Conservation (phyloP, 2,329 filamentous ascomycete genomes). For the Chaetomium sp. region DNA sequence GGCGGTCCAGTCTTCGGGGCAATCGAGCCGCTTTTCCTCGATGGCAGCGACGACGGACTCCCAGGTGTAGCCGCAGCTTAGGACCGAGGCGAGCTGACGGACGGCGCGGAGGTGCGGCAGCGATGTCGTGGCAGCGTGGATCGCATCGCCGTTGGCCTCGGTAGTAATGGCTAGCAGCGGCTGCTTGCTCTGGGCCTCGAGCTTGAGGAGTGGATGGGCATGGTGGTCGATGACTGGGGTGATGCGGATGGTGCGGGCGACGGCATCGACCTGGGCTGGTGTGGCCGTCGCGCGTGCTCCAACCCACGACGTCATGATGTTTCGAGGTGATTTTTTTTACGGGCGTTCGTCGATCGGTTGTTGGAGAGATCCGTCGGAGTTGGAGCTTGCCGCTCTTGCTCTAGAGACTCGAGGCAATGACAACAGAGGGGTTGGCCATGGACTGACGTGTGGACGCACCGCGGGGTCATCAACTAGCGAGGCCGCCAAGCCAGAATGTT, state of each 20-base stretch:
- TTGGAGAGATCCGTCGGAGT: too few species aligned
- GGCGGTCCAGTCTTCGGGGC: conserved; percentile 51
- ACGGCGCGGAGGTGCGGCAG: conserved; percentile 65
- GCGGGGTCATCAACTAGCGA: background rate
- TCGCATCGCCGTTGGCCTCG: conserved; percentile 64
- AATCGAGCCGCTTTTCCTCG: conserved; percentile 34
- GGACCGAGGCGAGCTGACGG: conserved; percentile 58
- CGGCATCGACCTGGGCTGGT: conserved; percentile 26
- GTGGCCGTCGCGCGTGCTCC: conserved; percentile 23
- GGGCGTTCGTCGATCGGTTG: too few species aligned
- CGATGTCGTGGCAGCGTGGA: conserved; percentile 54
- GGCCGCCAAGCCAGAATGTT: background rate
- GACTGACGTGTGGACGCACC: too few species aligned
- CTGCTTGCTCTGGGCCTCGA: conserved; percentile 40
- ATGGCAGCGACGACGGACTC: conserved; percentile 42
- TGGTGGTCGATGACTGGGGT: conserved; percentile 69
- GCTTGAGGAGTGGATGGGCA: conserved; percentile 60
- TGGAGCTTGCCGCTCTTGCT: too few species aligned
- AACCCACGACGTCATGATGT: conserved; percentile 24
- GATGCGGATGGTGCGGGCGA: conserved; percentile 38
- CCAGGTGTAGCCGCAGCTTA: conserved; percentile 60
- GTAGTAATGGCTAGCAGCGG: conserved; percentile 57
- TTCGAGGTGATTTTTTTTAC: background rate
- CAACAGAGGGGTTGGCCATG: too few species aligned
- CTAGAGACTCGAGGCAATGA: too few species aligned